Percentiles rank a stretch among this genome's conserved stretches.
These are phyloP conservation scores for Glarea lozoyensis DNA, from an alignment of 495 filamentous ascomycete species.

Conservation along the genomic window DNA sequence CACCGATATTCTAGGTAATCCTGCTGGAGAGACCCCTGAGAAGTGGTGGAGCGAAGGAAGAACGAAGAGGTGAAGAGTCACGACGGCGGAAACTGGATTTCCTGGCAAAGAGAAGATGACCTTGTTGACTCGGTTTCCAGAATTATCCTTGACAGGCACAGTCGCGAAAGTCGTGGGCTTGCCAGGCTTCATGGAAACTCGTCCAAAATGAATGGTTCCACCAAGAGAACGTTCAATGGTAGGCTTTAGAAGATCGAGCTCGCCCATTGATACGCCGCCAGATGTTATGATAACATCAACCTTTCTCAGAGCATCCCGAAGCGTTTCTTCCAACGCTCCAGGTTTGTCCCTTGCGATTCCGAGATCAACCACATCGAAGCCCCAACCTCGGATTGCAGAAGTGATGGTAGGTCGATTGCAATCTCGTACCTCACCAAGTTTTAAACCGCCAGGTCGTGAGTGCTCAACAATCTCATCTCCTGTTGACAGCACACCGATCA, in stretches of 20 bases:
- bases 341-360: constrained; percentile 79
- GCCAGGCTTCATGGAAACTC: constrained; percentile 95
- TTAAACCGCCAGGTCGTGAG: constrained; percentile 50
- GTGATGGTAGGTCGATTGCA: constrained; percentile 84
- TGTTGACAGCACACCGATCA: constrained; percentile 84
- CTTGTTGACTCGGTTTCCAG: constrained; percentile 48
- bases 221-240: constrained; percentile 86
- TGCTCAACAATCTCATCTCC: constrained; percentile 89
- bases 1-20: constrained; percentile 64
- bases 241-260: constrained; percentile 93
- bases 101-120: constrained; percentile 88
- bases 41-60: constrained; percentile 75
- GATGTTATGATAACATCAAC: constrained; percentile 86
- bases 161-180: constrained; percentile 97
- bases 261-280: constrained; percentile 96
- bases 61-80: constrained; percentile 91
- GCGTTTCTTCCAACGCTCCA: constrained; percentile 64
- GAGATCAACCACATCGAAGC: constrained; percentile 73
- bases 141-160: constrained; percentile 55
- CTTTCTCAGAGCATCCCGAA: constrained; percentile 62
- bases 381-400: constrained; percentile 63
- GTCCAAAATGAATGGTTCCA: constrained; percentile 93
- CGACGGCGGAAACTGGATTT: constrained; percentile 87
- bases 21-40: constrained; percentile 48
- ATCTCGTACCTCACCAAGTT: constrained; percentile 81